Percentiles rank a stretch among this genome's conserved stretches.
phyloP scores from a whole-genome alignment of 73 alveolate genomes.

The Uronychia setigera region DNA sequence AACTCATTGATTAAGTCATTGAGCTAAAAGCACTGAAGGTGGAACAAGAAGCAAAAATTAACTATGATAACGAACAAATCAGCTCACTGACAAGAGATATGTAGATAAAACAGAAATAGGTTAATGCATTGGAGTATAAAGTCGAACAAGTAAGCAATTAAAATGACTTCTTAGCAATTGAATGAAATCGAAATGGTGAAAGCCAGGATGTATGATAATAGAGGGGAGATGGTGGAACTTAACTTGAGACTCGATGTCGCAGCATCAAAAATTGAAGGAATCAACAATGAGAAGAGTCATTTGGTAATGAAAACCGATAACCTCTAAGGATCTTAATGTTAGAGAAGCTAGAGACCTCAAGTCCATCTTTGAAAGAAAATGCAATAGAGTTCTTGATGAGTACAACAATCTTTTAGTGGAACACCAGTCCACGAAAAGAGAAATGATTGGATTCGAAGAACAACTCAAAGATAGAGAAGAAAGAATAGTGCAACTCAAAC shows the following conservation, averaged over 20 bases:
- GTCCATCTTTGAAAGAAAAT: slow-evolving; percentile 24
- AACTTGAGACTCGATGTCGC: slow-evolving; percentile 25
- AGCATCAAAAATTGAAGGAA: slow-evolving; percentile 30
- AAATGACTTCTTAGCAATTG: neutral
- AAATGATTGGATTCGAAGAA: slow-evolving; percentile 14
- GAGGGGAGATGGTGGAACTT: slow-evolving; percentile 5
- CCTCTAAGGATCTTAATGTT: neutral
- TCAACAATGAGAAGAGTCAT: slow-evolving; percentile 49
- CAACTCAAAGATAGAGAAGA: slow-evolving; percentile 1
- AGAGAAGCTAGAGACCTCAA: slow-evolving; percentile 27
- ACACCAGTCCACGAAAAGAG: slow-evolving; percentile 4
- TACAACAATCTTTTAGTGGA: slow-evolving; percentile 8
- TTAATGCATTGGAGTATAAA: slow-evolving; percentile 7
- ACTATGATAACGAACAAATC: slow-evolving; percentile 27
- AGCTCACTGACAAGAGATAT: slow-evolving; percentile 23
- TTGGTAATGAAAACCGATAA: neutral
- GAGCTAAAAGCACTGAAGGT: slow-evolving; percentile 46
- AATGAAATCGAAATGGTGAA: neutral
- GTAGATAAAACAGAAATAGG: neutral
- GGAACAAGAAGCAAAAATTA: slow-evolving; percentile 31
- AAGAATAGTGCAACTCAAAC: slow-evolving; percentile 17
- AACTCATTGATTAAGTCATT: slow-evolving; percentile 24
- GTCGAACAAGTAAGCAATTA: slow-evolving; percentile 31
- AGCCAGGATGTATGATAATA: neutral
- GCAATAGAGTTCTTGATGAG: slow-evolving; percentile 10